Conservation (phyloP, 441 rosid genomes). For the Erodium chrysanthum region DNA sequence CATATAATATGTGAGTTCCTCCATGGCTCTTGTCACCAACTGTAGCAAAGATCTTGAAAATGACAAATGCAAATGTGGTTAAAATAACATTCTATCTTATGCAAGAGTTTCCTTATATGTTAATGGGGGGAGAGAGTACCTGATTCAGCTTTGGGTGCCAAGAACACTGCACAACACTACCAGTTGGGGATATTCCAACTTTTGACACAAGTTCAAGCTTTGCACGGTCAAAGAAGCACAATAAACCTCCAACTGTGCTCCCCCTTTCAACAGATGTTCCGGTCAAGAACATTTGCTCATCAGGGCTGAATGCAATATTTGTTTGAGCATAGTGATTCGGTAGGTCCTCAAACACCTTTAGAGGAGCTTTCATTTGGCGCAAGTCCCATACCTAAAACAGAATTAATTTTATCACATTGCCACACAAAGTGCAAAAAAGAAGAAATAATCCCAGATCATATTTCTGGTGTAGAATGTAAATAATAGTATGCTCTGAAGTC, state of each 20-base stretch:
- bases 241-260: constrained; percentile 65
- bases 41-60: constrained; percentile 62
- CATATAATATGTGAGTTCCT: constrained; percentile 74
- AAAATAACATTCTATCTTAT: constrained; percentile 11
- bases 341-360: constrained; percentile 70
- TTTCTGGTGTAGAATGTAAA: background rate
- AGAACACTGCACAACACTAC: constrained; percentile 79
- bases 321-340: constrained; percentile 88
- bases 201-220: constrained; percentile 86
- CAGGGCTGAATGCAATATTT: constrained; percentile 81
- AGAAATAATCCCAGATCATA: constrained; percentile 4
- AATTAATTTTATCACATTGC: constrained; percentile 13
- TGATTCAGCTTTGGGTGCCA: constrained; percentile 97
- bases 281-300: constrained; percentile 73
- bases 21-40: constrained; percentile 86
- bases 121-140: constrained; percentile 29
- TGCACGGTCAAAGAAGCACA: constrained; percentile 71
- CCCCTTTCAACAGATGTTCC: constrained; percentile 93
- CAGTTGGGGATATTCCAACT: constrained; percentile 74
- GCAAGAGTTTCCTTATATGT: background rate
- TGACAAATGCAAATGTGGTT: constrained; percentile 12
- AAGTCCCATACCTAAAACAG: constrained; percentile 79
- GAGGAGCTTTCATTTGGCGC: constrained; percentile 63
- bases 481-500: constrained; percentile 9
- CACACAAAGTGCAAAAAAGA: constrained; percentile 6